Conservation (phyloP, 441 rosid genomes). For the Arabidopsis lyrata region DNA sequence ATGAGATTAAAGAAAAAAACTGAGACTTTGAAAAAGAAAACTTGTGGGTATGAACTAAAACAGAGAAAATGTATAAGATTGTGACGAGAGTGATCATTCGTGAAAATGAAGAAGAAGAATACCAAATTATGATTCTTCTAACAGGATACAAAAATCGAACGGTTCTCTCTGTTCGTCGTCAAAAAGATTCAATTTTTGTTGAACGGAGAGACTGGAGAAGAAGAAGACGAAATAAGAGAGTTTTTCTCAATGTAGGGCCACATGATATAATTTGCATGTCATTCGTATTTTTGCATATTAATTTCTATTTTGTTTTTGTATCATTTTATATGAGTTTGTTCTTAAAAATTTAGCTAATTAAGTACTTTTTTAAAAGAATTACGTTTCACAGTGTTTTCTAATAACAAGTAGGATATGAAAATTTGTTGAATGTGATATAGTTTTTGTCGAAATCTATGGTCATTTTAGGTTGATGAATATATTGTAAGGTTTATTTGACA, state of each 20-base stretch:
- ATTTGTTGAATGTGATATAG: background rate
- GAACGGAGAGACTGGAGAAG: background rate
- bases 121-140: background rate
- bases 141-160: background rate
- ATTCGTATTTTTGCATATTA: background rate
- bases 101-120: background rate
- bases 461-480: no score
- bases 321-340: background rate
- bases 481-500: background rate
- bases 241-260: background rate
- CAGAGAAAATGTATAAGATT: background rate
- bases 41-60: background rate
- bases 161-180: background rate
- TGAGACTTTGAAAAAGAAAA: background rate
- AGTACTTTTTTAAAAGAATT: background rate
- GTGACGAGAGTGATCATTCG: background rate
- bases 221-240: background rate
- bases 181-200: background rate
- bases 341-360: background rate
- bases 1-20: background rate
- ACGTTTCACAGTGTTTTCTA: background rate
- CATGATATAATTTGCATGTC: background rate
- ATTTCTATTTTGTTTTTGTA: background rate
- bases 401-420: background rate
- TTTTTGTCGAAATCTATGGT: no score